Evolutionary conservation across 495 filamentous ascomycete genomes (phyloP).

Genomic region (Neurospora sp.): DNA sequence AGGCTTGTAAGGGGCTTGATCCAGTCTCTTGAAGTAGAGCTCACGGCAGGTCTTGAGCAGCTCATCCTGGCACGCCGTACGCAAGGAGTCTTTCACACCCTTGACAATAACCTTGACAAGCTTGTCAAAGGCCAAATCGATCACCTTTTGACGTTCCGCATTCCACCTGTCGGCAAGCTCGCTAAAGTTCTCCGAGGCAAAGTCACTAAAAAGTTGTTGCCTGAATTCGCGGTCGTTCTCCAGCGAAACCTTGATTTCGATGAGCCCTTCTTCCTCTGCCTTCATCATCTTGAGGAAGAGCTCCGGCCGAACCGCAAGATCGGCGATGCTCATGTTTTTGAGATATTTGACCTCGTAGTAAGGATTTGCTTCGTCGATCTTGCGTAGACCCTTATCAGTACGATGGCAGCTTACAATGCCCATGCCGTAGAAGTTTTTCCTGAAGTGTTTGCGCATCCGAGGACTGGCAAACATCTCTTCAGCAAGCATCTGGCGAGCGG

Average conservation of each 20-base stretch:
- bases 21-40: slow-evolving; percentile 74
- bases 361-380: slow-evolving; percentile 89
- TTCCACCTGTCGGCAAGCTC: slow-evolving; percentile 96
- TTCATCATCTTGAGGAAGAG: slow-evolving; percentile 92
- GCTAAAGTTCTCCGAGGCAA: slow-evolving; percentile 88
- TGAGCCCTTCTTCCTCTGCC: slow-evolving; percentile 83
- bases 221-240: slow-evolving; percentile 66
- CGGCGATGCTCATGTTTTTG: slow-evolving; percentile 68
- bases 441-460: slow-evolving; percentile 78
- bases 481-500: slow-evolving; percentile 77
- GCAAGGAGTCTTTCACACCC: slow-evolving; percentile 85
- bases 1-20: slow-evolving; percentile 93
- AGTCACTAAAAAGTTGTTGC: slow-evolving; percentile 62
- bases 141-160: slow-evolving; percentile 64
- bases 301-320: slow-evolving; percentile 74
- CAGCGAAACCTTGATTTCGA: slow-evolving; percentile 72
- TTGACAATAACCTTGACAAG: slow-evolving; percentile 77
- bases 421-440: slow-evolving; percentile 69
- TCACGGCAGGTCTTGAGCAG: slow-evolving; percentile 74
- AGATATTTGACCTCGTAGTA: slow-evolving; percentile 99
- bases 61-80: slow-evolving; percentile 83
- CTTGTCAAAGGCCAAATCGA: slow-evolving; percentile 72
- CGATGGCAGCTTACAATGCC: slow-evolving; percentile 76
- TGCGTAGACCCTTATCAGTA: slow-evolving; percentile 87
- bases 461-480: slow-evolving; percentile 86